Conservation (phyloP, 2,329 filamentous ascomycete genomes). For the Xylariaceae sp. region DNA sequence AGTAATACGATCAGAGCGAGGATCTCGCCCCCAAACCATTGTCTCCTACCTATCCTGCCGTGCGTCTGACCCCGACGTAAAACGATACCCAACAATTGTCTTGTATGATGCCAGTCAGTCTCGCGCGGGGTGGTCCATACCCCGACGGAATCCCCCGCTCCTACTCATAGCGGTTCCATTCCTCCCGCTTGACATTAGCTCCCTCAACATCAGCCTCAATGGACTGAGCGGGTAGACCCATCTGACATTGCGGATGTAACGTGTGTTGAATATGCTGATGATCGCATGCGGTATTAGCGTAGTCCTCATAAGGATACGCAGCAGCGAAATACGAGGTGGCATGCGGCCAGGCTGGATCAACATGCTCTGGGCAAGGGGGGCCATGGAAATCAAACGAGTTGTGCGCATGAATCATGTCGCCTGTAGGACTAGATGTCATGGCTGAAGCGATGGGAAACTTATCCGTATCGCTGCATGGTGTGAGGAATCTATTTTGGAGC, state of each 20-base stretch:
- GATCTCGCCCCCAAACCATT: no score
- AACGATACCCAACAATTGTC: not conserved
- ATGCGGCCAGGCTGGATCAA: slow-evolving; percentile 30
- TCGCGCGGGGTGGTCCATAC: not conserved
- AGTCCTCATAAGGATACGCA: slow-evolving; percentile 39
- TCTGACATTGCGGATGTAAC: slow-evolving; percentile 27
- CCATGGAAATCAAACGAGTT: slow-evolving; percentile 31
- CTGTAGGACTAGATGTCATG: slow-evolving; percentile 33
- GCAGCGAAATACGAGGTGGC: slow-evolving; percentile 39
- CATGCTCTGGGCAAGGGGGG: slow-evolving; percentile 31
- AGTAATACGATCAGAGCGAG: not conserved
- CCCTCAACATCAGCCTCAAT: slow-evolving; percentile 30
- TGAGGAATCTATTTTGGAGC: slow-evolving; percentile 42
- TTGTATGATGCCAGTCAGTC: not conserved
- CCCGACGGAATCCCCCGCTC: not conserved
- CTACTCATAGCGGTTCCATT: slow-evolving; percentile 43
- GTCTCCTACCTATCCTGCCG: no score
- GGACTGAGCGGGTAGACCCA: slow-evolving; percentile 26
- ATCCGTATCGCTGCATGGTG: slow-evolving; percentile 52
- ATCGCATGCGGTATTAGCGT: slow-evolving; percentile 31
- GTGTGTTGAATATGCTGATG: slow-evolving; percentile 26
- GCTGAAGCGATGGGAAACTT: slow-evolving; percentile 31
- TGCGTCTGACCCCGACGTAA: no score
- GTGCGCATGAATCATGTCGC: slow-evolving; percentile 33
- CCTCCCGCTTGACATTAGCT: slow-evolving; percentile 36